Base-by-base conservation (phyloP, 2,329 filamentous ascomycete species). In the Epichloe typhina region DNA sequence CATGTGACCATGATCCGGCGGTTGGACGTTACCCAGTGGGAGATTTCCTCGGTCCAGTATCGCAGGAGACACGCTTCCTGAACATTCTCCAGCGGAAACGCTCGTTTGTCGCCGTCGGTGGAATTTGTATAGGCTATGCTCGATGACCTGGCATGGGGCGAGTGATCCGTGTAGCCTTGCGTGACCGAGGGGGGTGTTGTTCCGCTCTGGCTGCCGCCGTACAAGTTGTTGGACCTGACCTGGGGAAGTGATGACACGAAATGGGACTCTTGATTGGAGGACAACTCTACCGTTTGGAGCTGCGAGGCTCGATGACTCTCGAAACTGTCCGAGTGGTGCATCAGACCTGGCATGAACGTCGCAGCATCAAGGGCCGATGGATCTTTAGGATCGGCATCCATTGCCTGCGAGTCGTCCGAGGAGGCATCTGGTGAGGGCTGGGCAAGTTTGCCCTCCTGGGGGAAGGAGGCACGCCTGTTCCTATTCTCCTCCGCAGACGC, bases 1-100 rank as follows among this genome's bases (percentile, higher is more conserved):
- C 5, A 23, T 23, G 36, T 13, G 5, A n/a, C 15, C 13, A 26
- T 46, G n/a, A 2, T 46, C 17, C 23, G 9, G 2, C 3, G 5
- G 36, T 8, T 8, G 21, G 11, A 19, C 55, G 46, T 59, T 59
- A 69, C 67, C 67, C 67, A 69, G 46, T 66, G 66, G 8, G 67
- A 68, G 11, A 69, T 58, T 45, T 69, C 66, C 31, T 69, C 66
- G 9, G 68, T 60, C 52, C 68, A 69, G 47, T 69, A 69, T 3
- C 66, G 56, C 12, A 69, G 55, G 5, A 69, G 54, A 31, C 66
- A 69, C 0, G 67, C 67, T 46, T 69, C 66, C 5, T 69, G 66
- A 1, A 63, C 60, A 50, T 68, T 59, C 13, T 61, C 52, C 0
- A 69, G 49, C 0, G 66, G 66, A 17, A 67, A 67, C 19, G 33